Conservation (phyloP, 2,329 filamentous ascomycete species). For the Pseudocercospora cruenta region DNA sequence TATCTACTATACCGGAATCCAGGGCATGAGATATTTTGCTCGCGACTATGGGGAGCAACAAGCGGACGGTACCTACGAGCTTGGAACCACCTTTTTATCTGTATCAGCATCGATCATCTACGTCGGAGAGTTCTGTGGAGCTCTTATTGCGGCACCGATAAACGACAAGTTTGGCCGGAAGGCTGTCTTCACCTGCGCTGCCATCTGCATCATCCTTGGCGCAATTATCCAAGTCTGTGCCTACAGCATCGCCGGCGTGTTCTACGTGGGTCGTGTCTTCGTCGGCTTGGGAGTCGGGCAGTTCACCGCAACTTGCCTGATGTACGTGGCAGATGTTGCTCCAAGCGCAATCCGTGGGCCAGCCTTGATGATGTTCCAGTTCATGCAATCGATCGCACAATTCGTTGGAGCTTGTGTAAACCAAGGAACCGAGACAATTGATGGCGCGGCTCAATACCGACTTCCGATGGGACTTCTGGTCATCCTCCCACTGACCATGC, state of each 20-base stretch:
- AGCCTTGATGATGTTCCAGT: conserved; percentile 29
- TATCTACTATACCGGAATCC: conserved; percentile 30
- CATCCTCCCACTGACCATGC: conserved; percentile 27
- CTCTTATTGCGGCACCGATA: conserved; percentile 27
- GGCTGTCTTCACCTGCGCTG: conserved; percentile 27
- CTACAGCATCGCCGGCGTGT: conserved; percentile 27
- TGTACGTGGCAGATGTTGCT: conserved; percentile 29
- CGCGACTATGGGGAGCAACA: conserved; percentile 24
- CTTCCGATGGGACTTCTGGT: conserved; percentile 24
- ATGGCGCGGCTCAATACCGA: conserved; percentile 26
- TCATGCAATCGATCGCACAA: conserved; percentile 30
- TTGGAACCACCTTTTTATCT: conserved; percentile 27
- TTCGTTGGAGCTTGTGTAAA: conserved; percentile 30
- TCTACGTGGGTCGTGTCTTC: conserved; percentile 27
- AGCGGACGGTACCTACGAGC: conserved; percentile 22
- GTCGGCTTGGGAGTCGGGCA: conserved; percentile 28
- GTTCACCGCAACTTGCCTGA: conserved; percentile 28
- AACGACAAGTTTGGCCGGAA: conserved; percentile 29
- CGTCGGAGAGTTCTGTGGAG: conserved; percentile 28
- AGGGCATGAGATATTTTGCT: conserved; percentile 27
- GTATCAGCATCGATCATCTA: conserved; percentile 30
- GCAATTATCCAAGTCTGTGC: conserved; percentile 28
- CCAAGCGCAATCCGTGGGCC: conserved; percentile 28
- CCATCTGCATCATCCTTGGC: conserved; percentile 25
- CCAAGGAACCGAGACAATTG: conserved; percentile 28